Evolutionary conservation across 176 grass and related monocot genomes (phyloP), one percentile per base, ranked within the genome.

Genomic region (Oryza rufipogon): DNA sequence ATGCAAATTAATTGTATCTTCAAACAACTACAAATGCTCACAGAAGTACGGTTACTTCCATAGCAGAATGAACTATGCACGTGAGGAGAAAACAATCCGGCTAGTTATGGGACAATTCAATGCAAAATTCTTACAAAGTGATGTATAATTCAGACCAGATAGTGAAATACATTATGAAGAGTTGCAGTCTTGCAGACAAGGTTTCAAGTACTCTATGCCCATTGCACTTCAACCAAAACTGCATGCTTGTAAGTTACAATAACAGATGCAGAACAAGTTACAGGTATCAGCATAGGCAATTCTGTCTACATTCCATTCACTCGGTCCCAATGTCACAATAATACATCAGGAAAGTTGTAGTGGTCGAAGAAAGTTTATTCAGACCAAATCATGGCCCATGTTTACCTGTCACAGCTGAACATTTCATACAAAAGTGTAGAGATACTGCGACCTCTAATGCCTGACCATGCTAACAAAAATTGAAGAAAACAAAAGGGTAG

Each of bases 331-430:
- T 45, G 22, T 23, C 51, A 76, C 4, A 17, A 0, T 64, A 64
- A 56, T 46, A 56, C 52, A 36, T 47, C 38, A 87, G 49, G 25
- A 80, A 80, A 70, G 46, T 14, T 64, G 30, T 7, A 16, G 52
- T 14, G n/a, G 41, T 19, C 49, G 52, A 64, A 63, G 5, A 71
- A 80, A 45, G 12, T 11, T 87, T 90, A 90, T 90, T 87, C 51
- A 70, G 80, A 87, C 79, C 74, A 85, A 81, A 14, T 76, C 30
- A 70, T 65, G 11, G 14, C 15, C 1, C 14, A 63, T 70, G 51
- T 45, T 74, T 75, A 79, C 74, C 68, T 41, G 28, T 64, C 64
- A 56, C 65, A 90, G 70, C 69, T 64, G 10, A 80, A 83, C 65
- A 79, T 87, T 75, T 69, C 80, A n/a, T 64, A 15, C 34, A 83